Conservation (phyloP, 1,139 yeast genomes). For the Geotrichum restrictum region DNA sequence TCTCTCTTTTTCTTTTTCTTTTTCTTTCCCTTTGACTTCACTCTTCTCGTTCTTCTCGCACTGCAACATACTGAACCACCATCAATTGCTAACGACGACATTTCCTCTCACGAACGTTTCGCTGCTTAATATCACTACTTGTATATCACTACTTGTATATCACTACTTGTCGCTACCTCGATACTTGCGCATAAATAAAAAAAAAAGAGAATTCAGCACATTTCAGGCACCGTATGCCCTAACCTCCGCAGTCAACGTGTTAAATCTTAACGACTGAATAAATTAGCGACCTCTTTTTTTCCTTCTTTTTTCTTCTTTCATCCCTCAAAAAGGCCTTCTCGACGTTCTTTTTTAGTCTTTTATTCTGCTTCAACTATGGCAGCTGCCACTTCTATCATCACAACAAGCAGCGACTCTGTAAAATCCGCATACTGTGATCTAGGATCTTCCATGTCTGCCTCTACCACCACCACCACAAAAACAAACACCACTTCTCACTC, state of each 20-base stretch:
- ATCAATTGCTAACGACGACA: too few relatives aligned
- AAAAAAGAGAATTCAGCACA: too few relatives aligned
- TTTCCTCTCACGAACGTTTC: too few relatives aligned
- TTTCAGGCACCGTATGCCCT: neutral
- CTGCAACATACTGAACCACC: too few relatives aligned
- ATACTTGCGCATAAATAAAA: too few relatives aligned
- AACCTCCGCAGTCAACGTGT: neutral
- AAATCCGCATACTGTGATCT: neutral
- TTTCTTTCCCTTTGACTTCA: too few relatives aligned
- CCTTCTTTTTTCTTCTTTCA: neutral
- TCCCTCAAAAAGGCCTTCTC: neutral
- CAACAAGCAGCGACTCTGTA: neutral
- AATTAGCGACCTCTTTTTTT: neutral
- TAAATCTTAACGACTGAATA: neutral
- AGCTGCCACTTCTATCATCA: slow-evolving; percentile 1
- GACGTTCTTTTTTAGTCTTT: neutral
- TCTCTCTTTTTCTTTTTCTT: neutral
- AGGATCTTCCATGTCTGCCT: neutral
- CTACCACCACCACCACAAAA: neutral
- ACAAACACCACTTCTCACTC: neutral
- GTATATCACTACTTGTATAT: too few relatives aligned
- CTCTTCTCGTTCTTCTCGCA: too few relatives aligned
- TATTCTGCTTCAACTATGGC: neutral
- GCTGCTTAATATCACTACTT: too few relatives aligned
- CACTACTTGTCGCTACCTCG: too few relatives aligned